A percentile compares a stretch with the other conserved stretches of the same genome.
Conservation (phyloP, 2,329 filamentous ascomycete species). For the Amesomyces nigricolor region DNA sequence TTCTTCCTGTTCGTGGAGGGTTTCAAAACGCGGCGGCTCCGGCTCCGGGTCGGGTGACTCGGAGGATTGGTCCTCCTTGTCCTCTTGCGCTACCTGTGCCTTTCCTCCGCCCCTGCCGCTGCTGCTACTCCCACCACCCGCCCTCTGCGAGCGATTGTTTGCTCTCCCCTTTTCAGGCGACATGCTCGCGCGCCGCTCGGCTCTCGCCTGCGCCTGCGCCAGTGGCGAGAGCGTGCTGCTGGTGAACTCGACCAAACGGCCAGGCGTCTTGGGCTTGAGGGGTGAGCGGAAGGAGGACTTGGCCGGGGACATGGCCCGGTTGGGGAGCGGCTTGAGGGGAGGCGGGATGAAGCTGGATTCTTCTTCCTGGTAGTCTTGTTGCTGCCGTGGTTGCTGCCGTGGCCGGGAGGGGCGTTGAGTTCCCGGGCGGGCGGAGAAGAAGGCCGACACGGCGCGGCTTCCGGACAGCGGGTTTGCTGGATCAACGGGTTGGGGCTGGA, state of each 20-base stretch:
- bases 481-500: slow-evolving; percentile 26
- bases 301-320: slow-evolving; percentile 47
- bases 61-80: slow-evolving; percentile 15
- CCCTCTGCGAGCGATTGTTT: not conserved
- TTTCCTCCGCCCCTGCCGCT: not conserved
- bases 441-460: slow-evolving; percentile 13
- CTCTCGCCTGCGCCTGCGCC: slow-evolving; percentile 35
- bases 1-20: no score
- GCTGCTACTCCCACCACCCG: not conserved
- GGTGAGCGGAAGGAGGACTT: slow-evolving; percentile 55
- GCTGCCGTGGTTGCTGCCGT: slow-evolving; percentile 3
- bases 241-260: slow-evolving; percentile 54
- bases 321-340: slow-evolving; percentile 44
- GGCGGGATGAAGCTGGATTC: slow-evolving; percentile 36
- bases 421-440: slow-evolving; percentile 14
- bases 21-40: not conserved
- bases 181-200: slow-evolving; percentile 18
- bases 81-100: not conserved
- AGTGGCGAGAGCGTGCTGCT: slow-evolving; percentile 45
- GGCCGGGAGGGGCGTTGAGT: not conserved
- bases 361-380: slow-evolving; percentile 24
- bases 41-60: not conserved
- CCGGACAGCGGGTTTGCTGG: slow-evolving; percentile 19
- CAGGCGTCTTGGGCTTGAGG: slow-evolving; percentile 52
- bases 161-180: not conserved